A percentile compares a stretch with the other conserved stretches of the same genome.
Evolutionary conservation across 306 rosid species (phyloP).

Genomic region (Rosa chinensis): DNA sequence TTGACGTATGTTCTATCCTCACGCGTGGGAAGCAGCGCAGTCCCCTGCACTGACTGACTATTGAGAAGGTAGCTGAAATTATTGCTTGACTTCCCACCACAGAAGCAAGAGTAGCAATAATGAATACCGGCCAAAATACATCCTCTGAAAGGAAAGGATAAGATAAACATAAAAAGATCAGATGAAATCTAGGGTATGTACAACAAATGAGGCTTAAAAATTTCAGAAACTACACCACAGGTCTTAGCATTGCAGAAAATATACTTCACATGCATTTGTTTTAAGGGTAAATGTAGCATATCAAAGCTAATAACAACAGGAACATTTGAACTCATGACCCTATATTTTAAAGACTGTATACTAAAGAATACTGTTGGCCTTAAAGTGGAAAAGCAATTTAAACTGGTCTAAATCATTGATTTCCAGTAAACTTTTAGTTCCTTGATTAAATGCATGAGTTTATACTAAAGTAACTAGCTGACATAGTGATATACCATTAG

Average conservation of each 20-base stretch:
- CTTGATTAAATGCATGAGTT: background rate
- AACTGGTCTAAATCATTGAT: background rate
- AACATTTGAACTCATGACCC: background rate
- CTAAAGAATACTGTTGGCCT: background rate
- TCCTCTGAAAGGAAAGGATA: constrained; percentile 19
- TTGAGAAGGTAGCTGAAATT: constrained; percentile 36
- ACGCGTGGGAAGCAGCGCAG: constrained; percentile 34
- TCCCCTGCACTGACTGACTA: constrained; percentile 32
- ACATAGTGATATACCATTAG: background rate
- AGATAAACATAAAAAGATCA: background rate
- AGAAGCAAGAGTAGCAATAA: constrained; percentile 36
- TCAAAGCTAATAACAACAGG: background rate
- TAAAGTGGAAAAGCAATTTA: background rate
- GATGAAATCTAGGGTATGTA: background rate
- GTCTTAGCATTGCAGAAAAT: background rate
- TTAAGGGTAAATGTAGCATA: background rate
- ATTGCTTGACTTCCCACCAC: constrained; percentile 41
- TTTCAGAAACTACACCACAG: constrained; percentile 1
- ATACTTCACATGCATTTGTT: background rate
- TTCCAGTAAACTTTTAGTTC: background rate
- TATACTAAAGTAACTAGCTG: background rate
- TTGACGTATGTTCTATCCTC: constrained; percentile 33
- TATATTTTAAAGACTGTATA: background rate
- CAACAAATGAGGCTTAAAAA: background rate
- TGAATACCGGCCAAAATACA: constrained; percentile 30